Percentiles rank a stretch among this genome's conserved stretches.
These are phyloP conservation scores for Diaporthe caulivora DNA, from an alignment of 2,329 filamentous ascomycete genomes.

Conservation along the genomic window DNA sequence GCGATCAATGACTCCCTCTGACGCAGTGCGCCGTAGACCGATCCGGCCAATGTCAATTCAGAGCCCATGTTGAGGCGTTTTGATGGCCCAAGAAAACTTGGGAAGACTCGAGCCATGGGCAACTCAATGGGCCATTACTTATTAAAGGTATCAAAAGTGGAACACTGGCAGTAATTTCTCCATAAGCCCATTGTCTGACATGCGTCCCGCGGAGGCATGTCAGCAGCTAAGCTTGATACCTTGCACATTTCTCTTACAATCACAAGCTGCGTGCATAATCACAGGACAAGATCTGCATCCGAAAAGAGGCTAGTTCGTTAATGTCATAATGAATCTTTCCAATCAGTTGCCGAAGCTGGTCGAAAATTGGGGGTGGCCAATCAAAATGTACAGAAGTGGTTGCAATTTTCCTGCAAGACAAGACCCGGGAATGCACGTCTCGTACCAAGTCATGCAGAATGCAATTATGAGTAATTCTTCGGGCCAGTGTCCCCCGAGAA, in stretches of 20 bases:
- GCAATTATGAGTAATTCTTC: background rate
- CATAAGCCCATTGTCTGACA: background rate
- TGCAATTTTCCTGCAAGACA: background rate
- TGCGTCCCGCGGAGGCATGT: too few relatives aligned
- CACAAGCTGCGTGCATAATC: background rate
- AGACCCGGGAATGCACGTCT: too few relatives aligned
- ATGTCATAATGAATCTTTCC: background rate
- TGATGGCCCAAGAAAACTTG: background rate
- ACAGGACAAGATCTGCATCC: background rate
- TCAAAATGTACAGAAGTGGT: background rate
- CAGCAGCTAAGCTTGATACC: background rate
- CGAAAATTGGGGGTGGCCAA: background rate
- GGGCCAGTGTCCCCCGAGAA: background rate
- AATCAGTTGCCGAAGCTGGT: background rate
- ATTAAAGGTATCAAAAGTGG: background rate
- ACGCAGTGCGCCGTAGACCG: background rate
- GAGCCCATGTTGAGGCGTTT: background rate
- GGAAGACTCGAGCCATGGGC: background rate
- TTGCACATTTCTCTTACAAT: background rate
- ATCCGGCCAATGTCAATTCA: background rate
- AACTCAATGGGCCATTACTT: background rate
- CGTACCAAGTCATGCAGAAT: background rate
- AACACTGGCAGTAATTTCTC: background rate
- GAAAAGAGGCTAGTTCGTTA: background rate
- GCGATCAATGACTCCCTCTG: background rate